Percentiles rank a stretch among this genome's conserved stretches.
Evolutionary conservation across 2,329 filamentous ascomycete species (phyloP).

Genomic region (Hirsutella minnesotensis): DNA sequence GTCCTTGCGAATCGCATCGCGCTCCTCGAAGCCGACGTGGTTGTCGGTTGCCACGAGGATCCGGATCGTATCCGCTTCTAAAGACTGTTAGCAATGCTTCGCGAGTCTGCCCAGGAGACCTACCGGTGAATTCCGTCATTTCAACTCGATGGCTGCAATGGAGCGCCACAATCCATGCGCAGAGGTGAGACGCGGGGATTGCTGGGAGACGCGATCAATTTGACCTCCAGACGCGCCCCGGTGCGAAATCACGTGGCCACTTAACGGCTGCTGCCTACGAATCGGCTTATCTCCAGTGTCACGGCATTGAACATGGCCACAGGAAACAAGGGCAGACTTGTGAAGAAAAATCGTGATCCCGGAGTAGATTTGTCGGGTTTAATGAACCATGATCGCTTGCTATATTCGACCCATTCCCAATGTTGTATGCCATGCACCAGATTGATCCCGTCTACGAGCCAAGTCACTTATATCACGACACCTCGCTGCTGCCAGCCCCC

Average conservation of each 20-base stretch:
- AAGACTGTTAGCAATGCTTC: not conserved
- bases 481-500: constrained; percentile 67
- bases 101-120: not conserved
- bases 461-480: constrained; percentile 43
- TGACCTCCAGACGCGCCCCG: constrained; percentile 10
- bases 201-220: not conserved
- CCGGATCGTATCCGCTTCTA: constrained; percentile 72
- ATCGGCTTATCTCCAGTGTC: not conserved
- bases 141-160: too few relatives aligned
- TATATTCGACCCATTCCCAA: too few relatives aligned
- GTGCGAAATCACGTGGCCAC: constrained; percentile 18
- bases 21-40: constrained; percentile 93
- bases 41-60: constrained; percentile 93
- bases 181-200: not conserved
- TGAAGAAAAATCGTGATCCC: too few relatives aligned
- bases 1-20: constrained; percentile 86
- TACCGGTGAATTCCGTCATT: constrained; percentile 12
- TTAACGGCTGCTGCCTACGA: not conserved
- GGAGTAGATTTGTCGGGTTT: too few relatives aligned
- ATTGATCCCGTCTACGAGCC: too few relatives aligned
- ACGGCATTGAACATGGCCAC: too few relatives aligned
- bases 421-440: too few relatives aligned
- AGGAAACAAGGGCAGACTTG: too few relatives aligned
- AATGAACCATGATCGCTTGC: too few relatives aligned
- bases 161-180: too few relatives aligned